These are phyloP conservation scores for Chrysochromulina tobinii DNA, from an alignment of 78 protist genomes.

Conservation along the genomic window DNA sequence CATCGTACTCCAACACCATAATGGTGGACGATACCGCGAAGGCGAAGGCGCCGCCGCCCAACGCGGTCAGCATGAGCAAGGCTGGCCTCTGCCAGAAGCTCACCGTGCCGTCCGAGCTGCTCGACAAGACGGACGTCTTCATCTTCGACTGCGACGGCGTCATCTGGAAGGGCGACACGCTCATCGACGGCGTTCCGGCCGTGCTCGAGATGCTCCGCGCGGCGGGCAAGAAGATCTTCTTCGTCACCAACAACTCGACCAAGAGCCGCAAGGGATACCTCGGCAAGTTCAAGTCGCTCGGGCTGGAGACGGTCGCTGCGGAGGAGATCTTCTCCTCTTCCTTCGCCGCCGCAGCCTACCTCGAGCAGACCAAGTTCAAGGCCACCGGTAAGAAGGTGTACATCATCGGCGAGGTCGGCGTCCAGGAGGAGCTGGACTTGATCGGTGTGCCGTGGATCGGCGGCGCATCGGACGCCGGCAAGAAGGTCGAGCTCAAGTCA, in stretches of 20 bases:
- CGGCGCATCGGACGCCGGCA: slow-evolving; percentile 17
- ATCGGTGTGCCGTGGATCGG: slow-evolving; percentile 27
- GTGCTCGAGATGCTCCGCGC: slow-evolving; percentile 24
- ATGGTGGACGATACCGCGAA: no score
- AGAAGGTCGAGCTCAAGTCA: slow-evolving; percentile 34
- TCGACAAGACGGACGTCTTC: slow-evolving; percentile 20
- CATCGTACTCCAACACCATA: no score
- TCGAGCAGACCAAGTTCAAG: slow-evolving; percentile 50
- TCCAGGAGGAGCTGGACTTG: slow-evolving; percentile 49
- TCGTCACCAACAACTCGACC: slow-evolving; percentile 53
- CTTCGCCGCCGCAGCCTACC: slow-evolving; percentile 59
- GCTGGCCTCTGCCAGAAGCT: background rate
- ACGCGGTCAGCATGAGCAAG: no score
- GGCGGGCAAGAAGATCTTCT: slow-evolving; percentile 33
- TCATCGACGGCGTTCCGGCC: slow-evolving; percentile 29
- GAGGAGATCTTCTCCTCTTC: slow-evolving; percentile 48
- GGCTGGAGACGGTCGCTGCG: background rate
- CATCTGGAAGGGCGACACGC: slow-evolving; percentile 47
- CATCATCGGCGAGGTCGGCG: slow-evolving; percentile 56
- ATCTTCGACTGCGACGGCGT: slow-evolving; percentile 54
- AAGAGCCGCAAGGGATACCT: slow-evolving; percentile 50
- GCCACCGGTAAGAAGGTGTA: slow-evolving; percentile 50
- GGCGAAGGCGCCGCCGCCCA: no score
- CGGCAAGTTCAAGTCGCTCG: slow-evolving; percentile 36
- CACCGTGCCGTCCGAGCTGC: background rate